Evolutionary conservation across 306 rosid species (phyloP), one percentile per base, ranked within the genome.

Genomic region (Malus sylvestris): DNA sequence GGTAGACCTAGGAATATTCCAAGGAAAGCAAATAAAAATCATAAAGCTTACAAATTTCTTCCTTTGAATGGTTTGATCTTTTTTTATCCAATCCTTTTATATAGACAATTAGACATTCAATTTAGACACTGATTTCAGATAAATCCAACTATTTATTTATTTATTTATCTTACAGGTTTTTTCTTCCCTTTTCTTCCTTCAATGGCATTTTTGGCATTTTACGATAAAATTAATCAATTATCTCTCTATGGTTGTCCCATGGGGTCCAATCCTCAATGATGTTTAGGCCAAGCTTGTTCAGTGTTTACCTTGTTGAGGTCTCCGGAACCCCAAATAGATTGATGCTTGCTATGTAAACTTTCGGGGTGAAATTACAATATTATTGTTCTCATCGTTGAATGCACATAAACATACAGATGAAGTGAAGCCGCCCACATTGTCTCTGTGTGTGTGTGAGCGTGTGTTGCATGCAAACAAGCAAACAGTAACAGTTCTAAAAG

Each of bases 201-300:
- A 15, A 4, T 15, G 53, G 16, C 53, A 49, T 49, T 49, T 49
- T 49, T 49, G 55, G 8, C 55, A 49, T 14, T 15, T 49, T 49
- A 15, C 18, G 53, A 49, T 1, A 49, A 4, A 49, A 49, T 0
- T 18, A 5, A 19, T 1, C 6, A 53, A 53, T 19, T 18, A 53
- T 0, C 60, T 19, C 60, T 53, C 55, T 49, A 23, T 82, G 66
- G 27, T 82, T 84, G 76, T 80, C 86, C 92, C 88, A 86, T 0
- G 92, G 88, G 73, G 81, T 84, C 92, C 90, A 86, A 80, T 88
- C 88, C 74, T 84, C 29, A 38, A 69, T 68, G 27, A 82, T 75
- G 0, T 19, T 61, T 1, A 88, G 85, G 0, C 87, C 88, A 67
- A 88, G 35, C 72, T 88, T 88, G 45, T 58, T 80, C 5, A 88